These are phyloP conservation scores for Macadamia integrifolia DNA, from an alignment of 164 flowering plant species.

Conservation along the genomic window DNA sequence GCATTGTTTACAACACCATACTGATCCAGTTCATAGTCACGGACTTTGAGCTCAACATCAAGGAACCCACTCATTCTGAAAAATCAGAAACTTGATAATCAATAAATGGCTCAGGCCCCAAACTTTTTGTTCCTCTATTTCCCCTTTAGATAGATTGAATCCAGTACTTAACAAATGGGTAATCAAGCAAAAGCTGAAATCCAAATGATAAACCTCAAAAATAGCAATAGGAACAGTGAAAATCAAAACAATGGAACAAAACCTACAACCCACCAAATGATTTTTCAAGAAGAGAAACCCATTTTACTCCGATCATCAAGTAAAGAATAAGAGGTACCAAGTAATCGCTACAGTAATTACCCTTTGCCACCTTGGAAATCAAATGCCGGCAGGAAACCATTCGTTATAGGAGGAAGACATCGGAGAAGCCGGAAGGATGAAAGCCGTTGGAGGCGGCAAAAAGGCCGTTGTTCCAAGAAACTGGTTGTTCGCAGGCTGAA, in stretches of 20 bases:
- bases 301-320: background rate
- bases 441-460: constrained; percentile 2
- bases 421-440: constrained; percentile 13
- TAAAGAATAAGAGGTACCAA: background rate
- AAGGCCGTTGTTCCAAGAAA: background rate
- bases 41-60: constrained; percentile 78
- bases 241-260: background rate
- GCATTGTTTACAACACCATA: constrained; percentile 97
- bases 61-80: constrained; percentile 60
- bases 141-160: too few species aligned
- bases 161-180: background rate
- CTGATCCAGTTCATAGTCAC: constrained; percentile 92
- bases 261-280: background rate
- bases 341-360: constrained; percentile 16
- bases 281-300: background rate
- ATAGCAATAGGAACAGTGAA: background rate
- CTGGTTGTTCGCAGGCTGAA: constrained; percentile 12
- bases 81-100: background rate
- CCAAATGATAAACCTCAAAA: background rate
- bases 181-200: background rate
- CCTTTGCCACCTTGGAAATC: constrained; percentile 52
- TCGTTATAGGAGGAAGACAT: constrained; percentile 8
- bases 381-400: constrained; percentile 18
- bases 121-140: too few species aligned
- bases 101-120: background rate